Evolutionary conservation across 805 yeast species (phyloP), one percentile per base, ranked within the genome.

Genomic region (Myxozyma udenii): DNA sequence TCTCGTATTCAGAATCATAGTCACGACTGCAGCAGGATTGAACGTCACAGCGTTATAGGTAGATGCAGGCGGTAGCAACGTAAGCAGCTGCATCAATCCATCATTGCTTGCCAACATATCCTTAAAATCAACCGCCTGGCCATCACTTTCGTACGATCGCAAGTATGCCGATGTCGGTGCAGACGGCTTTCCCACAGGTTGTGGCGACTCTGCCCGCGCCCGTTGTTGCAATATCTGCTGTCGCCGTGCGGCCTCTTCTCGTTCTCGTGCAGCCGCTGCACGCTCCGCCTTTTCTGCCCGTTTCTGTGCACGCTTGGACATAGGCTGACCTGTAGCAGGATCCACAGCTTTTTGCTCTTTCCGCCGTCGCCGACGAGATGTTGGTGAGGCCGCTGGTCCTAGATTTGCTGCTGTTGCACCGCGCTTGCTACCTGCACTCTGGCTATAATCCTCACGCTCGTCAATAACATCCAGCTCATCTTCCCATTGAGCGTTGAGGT

Each of bases 1-100:
- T 2, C 35, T 24, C 2, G 62, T 54, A n/a, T 60, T 61, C 33
- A 53, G 44, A 22, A 67, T 48, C 48, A 65, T 39, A 37, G 53
- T 50, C 67, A 78, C 81, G 43, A 84, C 68, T 58, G 78, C 80
- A 16, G 71, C 71, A 23, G 78, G 68, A 65, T 81, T 79, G 62
- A 85, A 83, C 2, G 77, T 68, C 23, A 75, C 76, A 11, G 78
- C 78, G 9, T 72, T 70, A 63, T 81, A 81, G 50, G 78, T 75
- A 1, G 78, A 72, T 0, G 84, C 75, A 50, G 78, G 79, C 7
- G 91, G 91, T 41, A 85, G 71, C 1, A 76, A 72, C 48, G 83
- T 70, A 41, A 84, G 66, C 38, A 84, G 64, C 43, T 77, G 73
- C 77, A 67, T 71, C 40, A 61, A 57, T 43, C 66, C 64, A 48